Evolutionary conservation across 768 basidiomycete species (phyloP), one percentile per base, ranked within the genome.

Genomic region (Xanthoconium stramineum): DNA sequence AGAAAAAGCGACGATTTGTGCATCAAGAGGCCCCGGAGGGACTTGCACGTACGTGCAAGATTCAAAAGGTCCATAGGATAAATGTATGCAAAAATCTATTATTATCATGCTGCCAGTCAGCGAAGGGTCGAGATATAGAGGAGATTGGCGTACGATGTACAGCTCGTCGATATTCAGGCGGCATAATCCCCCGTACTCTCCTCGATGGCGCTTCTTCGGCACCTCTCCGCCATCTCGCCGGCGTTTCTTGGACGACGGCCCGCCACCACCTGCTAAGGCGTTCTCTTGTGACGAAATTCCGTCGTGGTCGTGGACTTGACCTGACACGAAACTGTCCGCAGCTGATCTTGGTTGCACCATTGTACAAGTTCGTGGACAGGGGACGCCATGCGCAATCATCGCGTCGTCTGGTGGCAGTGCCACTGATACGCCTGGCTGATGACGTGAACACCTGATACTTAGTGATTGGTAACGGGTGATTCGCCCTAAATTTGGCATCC

Each of bases 331-430:
- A 5, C 43, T 14, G 13, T 30, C 13, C 36, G 28, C 13, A 38
- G 43, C 7, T 40, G 48, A 58, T 47, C 29, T 46, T 19, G 29
- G 36, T 40, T 42, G 61, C 8, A 30, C 46, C 61, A 55, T 55
- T 19, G 50, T 52, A 37, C 38, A 49, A 32, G 56, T 49, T 59
- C n/a, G 28, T 49, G 71, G 56, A 69, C 69, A 70, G 51, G 17
- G 78, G 77, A 52, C 70, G 68, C 17, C 61, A 58, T 50, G 60
- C 60, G 44, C 44, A 43, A 33, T 35, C 12, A 47, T 53, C 62
- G 35, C 53, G 42, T 54, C 50, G 52, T 58, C 52, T 52, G 13
- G 39, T 63, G 61, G 61, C 61, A 37, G 53, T 59, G 57, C 53
- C n/a, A n/a, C n/a, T n/a, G n/a, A n/a, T n/a, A n/a, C n/a, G n/a